Evolutionary conservation across 1,284 basidiomycete species (phyloP), one percentile per base, ranked within the genome.

Genomic region (Trichosporon inkin): DNA sequence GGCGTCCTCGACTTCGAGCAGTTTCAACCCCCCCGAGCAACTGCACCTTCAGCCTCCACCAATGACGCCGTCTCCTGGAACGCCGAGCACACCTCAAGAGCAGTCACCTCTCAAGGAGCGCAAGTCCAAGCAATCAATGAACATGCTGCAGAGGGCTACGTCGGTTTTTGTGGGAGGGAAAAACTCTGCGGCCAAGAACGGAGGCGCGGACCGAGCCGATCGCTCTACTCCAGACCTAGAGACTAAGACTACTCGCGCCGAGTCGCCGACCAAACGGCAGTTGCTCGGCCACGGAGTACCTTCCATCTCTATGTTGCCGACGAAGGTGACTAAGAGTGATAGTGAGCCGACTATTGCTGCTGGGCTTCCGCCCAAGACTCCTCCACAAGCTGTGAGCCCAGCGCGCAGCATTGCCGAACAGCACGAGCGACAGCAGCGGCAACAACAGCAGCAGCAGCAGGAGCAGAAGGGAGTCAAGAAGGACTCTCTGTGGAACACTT

Each of bases 131-230:
- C 88, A 89, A 6, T 93, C 91, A 59, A 88, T 95, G 57, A 93
- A 88, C 71, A 94, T 96, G 75, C 88, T 96, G 81, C 92, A 95
- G 68, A 85, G 92, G 6, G 92, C 91, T 0, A 93, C 91, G 0
- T 93, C 90, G 0, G 91, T 77, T 0, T 70, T 92, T 3, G 88
- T 89, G 67, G 60, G 60, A 1, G 66, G 60, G 0, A 65, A 65
- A 36, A 65, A 64, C 52, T 56, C 34, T 2, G 66, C 63, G 3
- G 63, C 68, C 24, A 56, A 60, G 38, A 22, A 55, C 7, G 49
- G 53, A 16, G 37, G 35, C 38, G n/a, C 39, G 38, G 55, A 34
- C 49, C 36, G 60, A 64, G 19, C 47, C n/a, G 55, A 56, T 3
- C 41, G 44, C 4, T n/a, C 20, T 0, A 53, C 54, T 0, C 38